Percentiles rank a stretch among this genome's conserved stretches.
phyloP scores from a whole-genome alignment of 805 yeast genomes.

The Saturnispora silvae region DNA sequence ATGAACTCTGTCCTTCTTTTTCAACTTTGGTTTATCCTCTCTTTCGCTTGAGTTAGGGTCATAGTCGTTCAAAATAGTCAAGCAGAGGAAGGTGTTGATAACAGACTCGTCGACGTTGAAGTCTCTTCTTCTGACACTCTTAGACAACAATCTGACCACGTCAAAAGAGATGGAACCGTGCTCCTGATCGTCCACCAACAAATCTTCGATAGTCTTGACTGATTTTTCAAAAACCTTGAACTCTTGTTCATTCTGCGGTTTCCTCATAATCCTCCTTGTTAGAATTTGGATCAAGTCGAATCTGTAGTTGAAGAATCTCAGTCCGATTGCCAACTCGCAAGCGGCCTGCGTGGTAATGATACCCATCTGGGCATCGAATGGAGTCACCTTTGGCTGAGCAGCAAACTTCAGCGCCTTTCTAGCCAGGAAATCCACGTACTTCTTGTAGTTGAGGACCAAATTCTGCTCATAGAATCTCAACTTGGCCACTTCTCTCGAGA shows the following conservation, averaged over 20 bases:
- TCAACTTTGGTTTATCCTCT: conserved; percentile 39
- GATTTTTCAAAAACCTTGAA: conserved; percentile 44
- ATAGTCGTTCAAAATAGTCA: conserved; percentile 57
- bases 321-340: conserved; percentile 59
- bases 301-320: conserved; percentile 73
- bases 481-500: conserved; percentile 69
- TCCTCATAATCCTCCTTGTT: conserved; percentile 55
- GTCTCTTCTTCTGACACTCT: conserved; percentile 61
- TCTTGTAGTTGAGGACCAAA: conserved; percentile 56
- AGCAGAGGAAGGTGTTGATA: conserved; percentile 57
- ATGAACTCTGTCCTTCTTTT: conserved; percentile 84
- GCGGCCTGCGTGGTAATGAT: conserved; percentile 62
- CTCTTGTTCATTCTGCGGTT: conserved; percentile 39
- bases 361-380: conserved; percentile 36
- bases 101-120: conserved; percentile 80
- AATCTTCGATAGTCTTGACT: conserved; percentile 52
- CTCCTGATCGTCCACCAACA: conserved; percentile 66
- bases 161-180: conserved; percentile 76
- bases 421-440: conserved; percentile 49
- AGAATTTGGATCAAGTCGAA: conserved; percentile 61
- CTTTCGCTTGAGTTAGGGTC: conserved; percentile 52
- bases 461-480: conserved; percentile 74
- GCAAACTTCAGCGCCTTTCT: conserved; percentile 27
- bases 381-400: conserved; percentile 20
- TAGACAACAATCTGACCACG: conserved; percentile 53